Base-by-base conservation (phyloP, 192 early-diverging fungal species). In the Phlyctochytrium bullatum region DNA sequence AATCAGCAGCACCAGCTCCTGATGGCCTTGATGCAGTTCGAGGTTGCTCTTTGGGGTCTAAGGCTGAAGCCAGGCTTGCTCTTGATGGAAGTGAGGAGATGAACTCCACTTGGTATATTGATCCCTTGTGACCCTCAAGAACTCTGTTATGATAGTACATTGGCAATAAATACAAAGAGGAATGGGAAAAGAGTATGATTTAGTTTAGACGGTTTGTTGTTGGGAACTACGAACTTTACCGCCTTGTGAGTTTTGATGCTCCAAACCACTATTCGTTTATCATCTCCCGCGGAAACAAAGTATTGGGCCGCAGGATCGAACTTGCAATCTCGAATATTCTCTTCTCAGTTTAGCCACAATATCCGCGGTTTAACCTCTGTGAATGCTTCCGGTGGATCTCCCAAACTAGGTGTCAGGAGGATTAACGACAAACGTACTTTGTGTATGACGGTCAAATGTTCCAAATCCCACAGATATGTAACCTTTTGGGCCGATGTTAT, bases 261-360 rank as follows among this genome's bases (percentile, higher is more conserved):
- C 85, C 85, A 87, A 17, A 86, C 62, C 2, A 86, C 77, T 30
- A 83, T 66, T 4, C 81, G 72, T 33, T 66, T 74, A 56, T 81
- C 81, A 17, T 78, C 76, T 1, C 79, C 80, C 28, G 58, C 51
- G 2, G 81, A 80, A 2, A 67, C 79, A 6, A 81, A 31, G 2
- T 69, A 61, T 27, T 35, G 61, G 0, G 76, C 84, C 6, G 63
- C 27, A 0, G 36, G 10, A 34, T 81, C 69, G 59, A 82, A 78
- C 24, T 52, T 54, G 59, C 76, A 78, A 29, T 60, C 64, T 16
- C 71, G 73, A 60, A 85, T 80, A 34, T 71, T 73, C 52, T 76
- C 79, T 73, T 31, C 25, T 2, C 60, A 31, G 30, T 33, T 66
- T 12, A 58, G 27, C 10, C 25, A 6, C 51, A 69, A 62, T 12